Conservation (phyloP, 2,329 filamentous ascomycete genomes). For the Davidsoniella eucalypti region DNA sequence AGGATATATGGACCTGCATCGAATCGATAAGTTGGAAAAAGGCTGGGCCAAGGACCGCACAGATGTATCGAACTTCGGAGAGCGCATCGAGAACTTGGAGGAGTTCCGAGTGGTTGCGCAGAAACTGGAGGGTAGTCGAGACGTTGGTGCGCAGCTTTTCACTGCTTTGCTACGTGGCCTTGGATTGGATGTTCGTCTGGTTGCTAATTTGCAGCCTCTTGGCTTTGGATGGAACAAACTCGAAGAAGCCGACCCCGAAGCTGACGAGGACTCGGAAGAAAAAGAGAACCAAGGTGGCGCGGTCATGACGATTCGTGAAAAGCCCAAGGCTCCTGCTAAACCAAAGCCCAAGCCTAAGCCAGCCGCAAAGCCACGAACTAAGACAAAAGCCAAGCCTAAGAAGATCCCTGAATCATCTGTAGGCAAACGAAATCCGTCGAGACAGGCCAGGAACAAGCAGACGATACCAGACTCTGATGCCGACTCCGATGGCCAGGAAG, state of each 20-base stretch:
- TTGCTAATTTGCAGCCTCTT: conserved; percentile 68
- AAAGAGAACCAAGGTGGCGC: background rate
- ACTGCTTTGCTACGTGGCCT: conserved; percentile 68
- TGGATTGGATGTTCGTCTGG: conserved; percentile 66
- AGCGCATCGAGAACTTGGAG: conserved; percentile 49
- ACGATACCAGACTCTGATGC: conserved; percentile 1
- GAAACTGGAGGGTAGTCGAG: conserved; percentile 62
- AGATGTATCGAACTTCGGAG: conserved; percentile 54
- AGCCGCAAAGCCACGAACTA: background rate
- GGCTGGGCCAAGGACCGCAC: conserved; percentile 47
- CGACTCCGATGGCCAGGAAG: conserved; percentile 12
- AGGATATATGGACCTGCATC: conserved; percentile 69
- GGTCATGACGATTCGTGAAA: background rate
- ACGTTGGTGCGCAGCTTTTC: conserved; percentile 79
- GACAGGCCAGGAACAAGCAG: background rate
- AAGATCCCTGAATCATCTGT: background rate
- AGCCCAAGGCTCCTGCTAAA: background rate
- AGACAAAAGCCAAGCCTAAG: background rate
- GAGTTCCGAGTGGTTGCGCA: conserved; percentile 55
- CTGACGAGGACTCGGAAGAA: conserved; percentile 15
- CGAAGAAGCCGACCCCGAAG: conserved; percentile 54
- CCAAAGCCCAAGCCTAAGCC: conserved; percentile 1
- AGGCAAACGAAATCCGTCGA: conserved; percentile 8
- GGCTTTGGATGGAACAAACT: conserved; percentile 83
- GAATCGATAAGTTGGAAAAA: conserved; percentile 56